A percentile compares a stretch with the other conserved stretches of the same genome.
phyloP scores from a whole-genome alignment of 495 filamentous ascomycete genomes.

The Delitschia confertaspora region DNA sequence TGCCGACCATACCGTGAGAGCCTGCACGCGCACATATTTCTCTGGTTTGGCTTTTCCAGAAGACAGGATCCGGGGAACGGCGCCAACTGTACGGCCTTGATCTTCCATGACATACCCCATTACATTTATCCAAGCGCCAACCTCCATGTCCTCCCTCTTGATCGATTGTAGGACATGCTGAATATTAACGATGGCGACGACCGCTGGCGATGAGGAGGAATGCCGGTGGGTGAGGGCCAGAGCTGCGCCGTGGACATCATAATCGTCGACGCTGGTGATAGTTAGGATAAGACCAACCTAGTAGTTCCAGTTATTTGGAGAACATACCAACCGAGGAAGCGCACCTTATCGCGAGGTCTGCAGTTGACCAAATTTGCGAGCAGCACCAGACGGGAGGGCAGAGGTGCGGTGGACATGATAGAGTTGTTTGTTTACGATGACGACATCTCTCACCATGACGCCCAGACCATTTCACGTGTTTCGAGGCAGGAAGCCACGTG shows the following conservation, averaged over 20 bases:
- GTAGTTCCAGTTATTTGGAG: too few species aligned
- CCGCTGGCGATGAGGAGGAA: constrained; percentile 37
- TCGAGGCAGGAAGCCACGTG: too few species aligned
- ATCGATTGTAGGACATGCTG: constrained; percentile 58
- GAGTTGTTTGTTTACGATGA: too few species aligned
- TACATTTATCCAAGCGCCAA: constrained; percentile 87
- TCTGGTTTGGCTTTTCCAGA: constrained; percentile 7
- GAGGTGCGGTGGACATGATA: constrained; percentile 39
- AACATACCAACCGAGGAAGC: constrained; percentile 84
- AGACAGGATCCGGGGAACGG: too few species aligned
- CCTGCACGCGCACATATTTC: constrained; percentile 45
- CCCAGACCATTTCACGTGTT: not conserved
- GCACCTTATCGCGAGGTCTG: constrained; percentile 61
- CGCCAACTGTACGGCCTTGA: too few species aligned
- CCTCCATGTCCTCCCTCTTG: constrained; percentile 48
- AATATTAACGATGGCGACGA: constrained; percentile 56
- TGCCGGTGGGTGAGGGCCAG: constrained; percentile 61
- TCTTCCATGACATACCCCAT: constrained; percentile 68
- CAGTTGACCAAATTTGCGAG: constrained; percentile 52
- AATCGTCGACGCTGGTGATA: constrained; percentile 54
- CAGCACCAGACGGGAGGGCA: constrained; percentile 58
- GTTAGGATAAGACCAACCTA: too few species aligned
- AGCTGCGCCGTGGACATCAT: constrained; percentile 50
- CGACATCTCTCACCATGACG: too few species aligned
- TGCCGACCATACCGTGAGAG: constrained; percentile 57